phyloP scores from a whole-genome alignment of 441 rosid genomes.

The Corymbia citriodora region DNA sequence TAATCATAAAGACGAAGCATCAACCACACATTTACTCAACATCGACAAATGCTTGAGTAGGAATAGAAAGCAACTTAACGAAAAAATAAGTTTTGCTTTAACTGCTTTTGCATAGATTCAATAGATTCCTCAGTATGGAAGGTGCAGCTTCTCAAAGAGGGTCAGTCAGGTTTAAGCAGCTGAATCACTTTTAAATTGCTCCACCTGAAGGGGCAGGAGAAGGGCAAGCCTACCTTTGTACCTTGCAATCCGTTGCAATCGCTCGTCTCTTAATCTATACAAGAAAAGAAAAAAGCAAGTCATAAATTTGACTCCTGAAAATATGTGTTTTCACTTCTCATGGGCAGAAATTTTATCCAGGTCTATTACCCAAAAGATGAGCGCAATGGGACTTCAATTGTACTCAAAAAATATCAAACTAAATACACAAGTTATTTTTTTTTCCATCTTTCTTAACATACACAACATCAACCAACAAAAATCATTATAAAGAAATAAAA shows the following conservation, averaged over 20 bases:
- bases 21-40: neutral
- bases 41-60: neutral
- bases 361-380: neutral
- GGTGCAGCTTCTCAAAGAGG: neutral
- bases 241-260: slow-evolving; percentile 66
- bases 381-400: neutral
- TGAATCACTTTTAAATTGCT: slow-evolving; percentile 49
- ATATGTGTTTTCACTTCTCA: neutral
- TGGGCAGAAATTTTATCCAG: neutral
- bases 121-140: neutral
- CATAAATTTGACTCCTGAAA: neutral
- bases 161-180: slow-evolving; percentile 34
- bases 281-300: slow-evolving; percentile 3
- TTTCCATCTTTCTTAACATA: neutral
- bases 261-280: slow-evolving; percentile 54
- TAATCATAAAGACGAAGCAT: neutral
- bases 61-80: neutral
- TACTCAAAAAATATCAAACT: neutral
- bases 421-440: neutral
- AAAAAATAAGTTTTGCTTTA: neutral
- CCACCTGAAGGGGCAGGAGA: slow-evolving; percentile 74
- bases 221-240: slow-evolving; percentile 79
- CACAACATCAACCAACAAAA: neutral
- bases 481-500: neutral
- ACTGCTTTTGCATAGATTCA: neutral